Conservation (phyloP, 2,329 filamentous ascomycete species). For the Colletotrichum sp. region DNA sequence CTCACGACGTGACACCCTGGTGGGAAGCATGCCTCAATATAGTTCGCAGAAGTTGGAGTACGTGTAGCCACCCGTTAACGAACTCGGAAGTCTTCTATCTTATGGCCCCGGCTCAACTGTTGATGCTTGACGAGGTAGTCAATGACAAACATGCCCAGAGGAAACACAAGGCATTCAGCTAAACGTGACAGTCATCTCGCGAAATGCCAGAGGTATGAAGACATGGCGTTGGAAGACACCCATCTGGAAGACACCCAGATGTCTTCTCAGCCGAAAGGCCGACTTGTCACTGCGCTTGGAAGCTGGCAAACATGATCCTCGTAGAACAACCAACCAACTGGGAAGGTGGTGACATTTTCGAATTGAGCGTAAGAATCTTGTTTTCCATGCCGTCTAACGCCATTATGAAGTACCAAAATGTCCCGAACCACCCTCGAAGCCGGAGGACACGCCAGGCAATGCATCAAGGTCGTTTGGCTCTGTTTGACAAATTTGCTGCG, state of each 20-base stretch:
- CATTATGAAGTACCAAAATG: constrained; percentile 1
- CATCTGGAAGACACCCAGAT: background rate
- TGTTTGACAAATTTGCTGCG: constrained; percentile 15
- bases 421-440: background rate
- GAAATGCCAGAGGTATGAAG: background rate
- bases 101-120: background rate
- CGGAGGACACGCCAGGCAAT: constrained; percentile 1
- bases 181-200: background rate
- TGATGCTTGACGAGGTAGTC: background rate
- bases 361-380: constrained; percentile 5
- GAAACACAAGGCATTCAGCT: background rate
- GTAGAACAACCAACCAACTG: background rate
- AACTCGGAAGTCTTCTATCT: background rate
- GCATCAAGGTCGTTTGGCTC: constrained; percentile 10
- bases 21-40: background rate
- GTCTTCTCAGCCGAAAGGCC: background rate
- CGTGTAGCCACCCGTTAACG: background rate
- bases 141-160: background rate
- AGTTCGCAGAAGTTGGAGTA: background rate
- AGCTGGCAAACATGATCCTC: background rate
- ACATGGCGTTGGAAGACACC: background rate
- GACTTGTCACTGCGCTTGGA: background rate
- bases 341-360: background rate
- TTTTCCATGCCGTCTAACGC: constrained; percentile 8
- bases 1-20: background rate